These are phyloP conservation scores for Gloeopeniophorella convolvens DNA, from an alignment of 768 basidiomycete genomes.

Conservation along the genomic window DNA sequence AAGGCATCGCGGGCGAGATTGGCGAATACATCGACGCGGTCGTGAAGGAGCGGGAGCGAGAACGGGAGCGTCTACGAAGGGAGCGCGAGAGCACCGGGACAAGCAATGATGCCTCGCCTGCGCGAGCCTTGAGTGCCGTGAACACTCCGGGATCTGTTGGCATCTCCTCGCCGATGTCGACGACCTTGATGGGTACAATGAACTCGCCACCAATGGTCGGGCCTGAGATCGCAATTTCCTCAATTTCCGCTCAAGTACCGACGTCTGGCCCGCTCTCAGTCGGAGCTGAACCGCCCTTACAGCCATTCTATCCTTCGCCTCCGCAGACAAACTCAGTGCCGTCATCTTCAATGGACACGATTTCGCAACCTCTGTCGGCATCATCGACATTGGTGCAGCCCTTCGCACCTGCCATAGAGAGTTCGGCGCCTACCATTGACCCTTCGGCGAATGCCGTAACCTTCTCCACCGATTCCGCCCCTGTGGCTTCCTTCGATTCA, in stretches of 20 bases:
- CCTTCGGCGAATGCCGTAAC: slow-evolving; percentile 15
- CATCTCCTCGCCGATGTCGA: slow-evolving; percentile 6
- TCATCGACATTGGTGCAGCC: slow-evolving; percentile 1
- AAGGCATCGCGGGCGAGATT: slow-evolving; percentile 52
- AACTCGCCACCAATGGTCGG: slow-evolving; percentile 8
- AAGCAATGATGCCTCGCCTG: slow-evolving; percentile 12
- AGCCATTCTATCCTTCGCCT: slow-evolving; percentile 57
- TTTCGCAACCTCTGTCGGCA: neutral
- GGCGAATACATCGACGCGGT: slow-evolving; percentile 69
- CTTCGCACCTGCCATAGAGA: slow-evolving; percentile 7
- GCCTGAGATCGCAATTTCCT: slow-evolving; percentile 1
- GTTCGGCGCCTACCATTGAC: neutral
- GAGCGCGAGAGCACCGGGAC: slow-evolving; percentile 47
- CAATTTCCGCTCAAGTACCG: slow-evolving; percentile 15
- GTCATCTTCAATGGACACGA: neutral
- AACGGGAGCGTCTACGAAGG: slow-evolving; percentile 64
- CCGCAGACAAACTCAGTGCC: slow-evolving; percentile 38
- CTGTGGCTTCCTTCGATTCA: slow-evolving; percentile 24
- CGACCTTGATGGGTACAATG: slow-evolving; percentile 11
- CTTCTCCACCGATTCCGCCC: slow-evolving; percentile 18
- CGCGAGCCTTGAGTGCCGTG: slow-evolving; percentile 4
- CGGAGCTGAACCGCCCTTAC: slow-evolving; percentile 18
- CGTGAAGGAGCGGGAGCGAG: slow-evolving; percentile 68
- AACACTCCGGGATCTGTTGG: slow-evolving; percentile 16
- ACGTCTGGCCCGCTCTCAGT: slow-evolving; percentile 24